Conservation (phyloP, 805 yeast species). For the Maudiozyma turicensis region DNA sequence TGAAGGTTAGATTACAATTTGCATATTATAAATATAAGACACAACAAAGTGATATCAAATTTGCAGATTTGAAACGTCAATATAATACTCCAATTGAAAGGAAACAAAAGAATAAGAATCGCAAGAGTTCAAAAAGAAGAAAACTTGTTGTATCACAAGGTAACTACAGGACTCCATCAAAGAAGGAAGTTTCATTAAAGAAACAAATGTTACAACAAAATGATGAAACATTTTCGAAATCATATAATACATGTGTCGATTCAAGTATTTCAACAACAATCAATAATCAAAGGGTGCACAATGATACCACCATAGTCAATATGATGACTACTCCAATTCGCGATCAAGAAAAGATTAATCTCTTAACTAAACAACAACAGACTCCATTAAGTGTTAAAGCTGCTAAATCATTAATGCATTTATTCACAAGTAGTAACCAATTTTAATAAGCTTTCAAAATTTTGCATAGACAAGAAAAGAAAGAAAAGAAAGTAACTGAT, state of each 20-base stretch:
- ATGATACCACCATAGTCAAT: slow-evolving; percentile 3
- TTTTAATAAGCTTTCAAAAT: background rate
- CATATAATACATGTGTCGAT: background rate
- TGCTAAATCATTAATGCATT: slow-evolving; percentile 27
- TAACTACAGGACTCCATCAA: slow-evolving; percentile 18
- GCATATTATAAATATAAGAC: slow-evolving; percentile 46
- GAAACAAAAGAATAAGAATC: background rate
- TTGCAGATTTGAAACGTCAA: slow-evolving; percentile 9
- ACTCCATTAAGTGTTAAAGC: slow-evolving; percentile 30
- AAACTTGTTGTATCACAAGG: slow-evolving; percentile 23
- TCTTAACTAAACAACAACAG: slow-evolving; percentile 9
- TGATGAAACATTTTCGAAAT: background rate
- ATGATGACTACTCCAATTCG: slow-evolving; percentile 10
- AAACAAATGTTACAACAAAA: background rate
- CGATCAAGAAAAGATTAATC: background rate
- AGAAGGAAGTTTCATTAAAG: background rate
- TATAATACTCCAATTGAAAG: background rate
- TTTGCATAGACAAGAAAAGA: too few species aligned
- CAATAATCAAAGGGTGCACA: background rate
- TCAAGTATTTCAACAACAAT: background rate
- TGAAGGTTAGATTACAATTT: slow-evolving; percentile 39
- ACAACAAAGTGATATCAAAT: slow-evolving; percentile 31
- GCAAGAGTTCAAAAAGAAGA: slow-evolving; percentile 10
- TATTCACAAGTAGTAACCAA: slow-evolving; percentile 19
- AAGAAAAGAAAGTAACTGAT: too few species aligned